These are phyloP conservation scores for Exophiala sp. DNA, from an alignment of 2,329 filamentous ascomycete species.

Conservation along the genomic window DNA sequence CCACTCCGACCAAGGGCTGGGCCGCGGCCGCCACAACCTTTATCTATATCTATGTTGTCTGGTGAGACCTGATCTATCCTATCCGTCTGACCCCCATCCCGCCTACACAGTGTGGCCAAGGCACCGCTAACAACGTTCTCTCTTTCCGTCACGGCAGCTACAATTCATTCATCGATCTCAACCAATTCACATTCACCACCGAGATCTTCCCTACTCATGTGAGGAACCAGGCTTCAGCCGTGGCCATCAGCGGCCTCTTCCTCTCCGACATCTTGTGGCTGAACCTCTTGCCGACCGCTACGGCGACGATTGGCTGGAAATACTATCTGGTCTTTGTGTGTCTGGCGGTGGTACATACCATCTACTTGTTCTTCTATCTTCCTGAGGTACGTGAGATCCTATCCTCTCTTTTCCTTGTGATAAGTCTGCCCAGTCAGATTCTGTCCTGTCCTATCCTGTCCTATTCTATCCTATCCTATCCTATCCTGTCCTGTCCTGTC, in stretches of 20 bases:
- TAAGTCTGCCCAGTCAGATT: no score
- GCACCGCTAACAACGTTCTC: no score
- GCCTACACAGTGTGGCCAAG: no score
- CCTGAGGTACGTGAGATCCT: constrained; percentile 33
- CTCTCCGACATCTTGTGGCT: constrained; percentile 34
- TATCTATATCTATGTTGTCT: constrained; percentile 9
- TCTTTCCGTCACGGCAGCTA: no score
- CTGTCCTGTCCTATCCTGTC: no score
- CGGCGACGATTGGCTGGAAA: constrained; percentile 33
- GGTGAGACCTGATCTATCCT: background rate
- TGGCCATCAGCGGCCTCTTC: constrained; percentile 7
- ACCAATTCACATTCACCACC: constrained; percentile 41
- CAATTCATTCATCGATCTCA: constrained; percentile 37
- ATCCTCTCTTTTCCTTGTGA: background rate
- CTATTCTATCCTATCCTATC: no score
- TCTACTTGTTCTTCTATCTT: constrained; percentile 33
- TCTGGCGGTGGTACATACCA: constrained; percentile 31
- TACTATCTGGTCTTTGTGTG: constrained; percentile 38
- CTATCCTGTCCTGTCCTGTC: no score
- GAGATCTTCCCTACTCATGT: constrained; percentile 19
- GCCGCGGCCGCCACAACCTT: constrained; percentile 7
- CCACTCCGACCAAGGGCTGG: constrained; percentile 3
- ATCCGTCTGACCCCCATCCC: no score
- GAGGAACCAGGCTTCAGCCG: constrained; percentile 8
- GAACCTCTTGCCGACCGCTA: constrained; percentile 31